Conservation (phyloP, 140 eudicot species). For the Senecio squalidus region DNA sequence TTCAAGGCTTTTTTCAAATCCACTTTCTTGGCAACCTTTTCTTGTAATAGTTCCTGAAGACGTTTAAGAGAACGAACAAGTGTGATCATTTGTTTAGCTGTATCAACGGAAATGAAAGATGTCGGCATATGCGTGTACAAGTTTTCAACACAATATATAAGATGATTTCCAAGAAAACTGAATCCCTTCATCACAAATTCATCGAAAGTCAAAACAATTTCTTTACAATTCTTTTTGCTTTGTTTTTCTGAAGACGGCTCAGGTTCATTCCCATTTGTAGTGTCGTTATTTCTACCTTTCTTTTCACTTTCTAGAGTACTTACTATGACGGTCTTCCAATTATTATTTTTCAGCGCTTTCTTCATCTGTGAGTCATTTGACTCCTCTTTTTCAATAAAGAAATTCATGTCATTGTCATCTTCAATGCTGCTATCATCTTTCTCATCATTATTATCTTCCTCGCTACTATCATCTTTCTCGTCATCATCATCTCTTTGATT, state of each 20-base stretch:
- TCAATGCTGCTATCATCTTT: neutral
- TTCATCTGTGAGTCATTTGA: neutral
- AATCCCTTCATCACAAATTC: conserved; percentile 37
- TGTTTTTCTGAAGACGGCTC: neutral
- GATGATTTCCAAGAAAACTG: conserved; percentile 5
- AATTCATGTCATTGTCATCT: conserved; percentile 32
- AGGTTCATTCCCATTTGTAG: neutral
- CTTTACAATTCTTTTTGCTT: conserved; percentile 4
- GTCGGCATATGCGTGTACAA: conserved; percentile 68
- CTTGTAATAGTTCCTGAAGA: conserved; percentile 15
- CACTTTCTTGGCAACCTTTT: neutral
- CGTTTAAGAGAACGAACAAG: conserved; percentile 26
- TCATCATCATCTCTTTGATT: neutral
- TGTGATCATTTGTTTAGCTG: conserved; percentile 29
- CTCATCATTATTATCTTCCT: conserved; percentile 6
- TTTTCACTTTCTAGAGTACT: conserved; percentile 24
- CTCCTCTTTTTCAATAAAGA: conserved; percentile 17
- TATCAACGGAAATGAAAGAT: conserved; percentile 23
- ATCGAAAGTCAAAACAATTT: conserved; percentile 35
- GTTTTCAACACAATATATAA: conserved; percentile 26
- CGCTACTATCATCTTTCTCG: conserved; percentile 30
- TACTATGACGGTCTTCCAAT: conserved; percentile 31
- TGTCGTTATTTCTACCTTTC: conserved; percentile 10
- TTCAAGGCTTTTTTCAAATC: conserved; percentile 26
- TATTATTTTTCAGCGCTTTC: conserved; percentile 13